These are phyloP conservation scores for Lotmaria passim DNA, from an alignment of 208 protist genomes.

Conservation along the genomic window DNA sequence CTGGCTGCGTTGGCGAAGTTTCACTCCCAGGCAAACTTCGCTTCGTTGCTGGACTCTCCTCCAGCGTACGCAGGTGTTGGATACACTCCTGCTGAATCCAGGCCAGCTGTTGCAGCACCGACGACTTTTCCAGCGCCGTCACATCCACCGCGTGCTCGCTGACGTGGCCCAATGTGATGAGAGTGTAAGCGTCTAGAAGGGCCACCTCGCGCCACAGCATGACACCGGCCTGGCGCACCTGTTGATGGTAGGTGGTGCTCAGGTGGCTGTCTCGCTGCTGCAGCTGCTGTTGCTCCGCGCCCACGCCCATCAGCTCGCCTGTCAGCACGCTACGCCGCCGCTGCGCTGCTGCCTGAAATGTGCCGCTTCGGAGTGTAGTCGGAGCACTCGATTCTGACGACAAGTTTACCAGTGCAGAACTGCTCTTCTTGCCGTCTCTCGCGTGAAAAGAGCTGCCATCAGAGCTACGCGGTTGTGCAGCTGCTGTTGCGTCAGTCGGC, in stretches of 20 bases:
- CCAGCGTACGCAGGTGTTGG: constrained; percentile 34
- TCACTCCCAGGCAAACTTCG: too few relatives aligned
- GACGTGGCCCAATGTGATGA: constrained; percentile 77
- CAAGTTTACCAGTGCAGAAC: too few relatives aligned
- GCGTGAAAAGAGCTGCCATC: neutral
- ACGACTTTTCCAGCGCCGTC: constrained; percentile 15
- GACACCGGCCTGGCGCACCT: constrained; percentile 19
- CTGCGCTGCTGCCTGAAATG: neutral
- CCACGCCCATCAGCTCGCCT: constrained; percentile 11
- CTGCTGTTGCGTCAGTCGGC: neutral
- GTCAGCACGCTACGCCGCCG: constrained; percentile 22
- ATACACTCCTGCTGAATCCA: constrained; percentile 31
- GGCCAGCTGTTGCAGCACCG: constrained; percentile 23
- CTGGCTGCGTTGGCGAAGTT: too few relatives aligned
- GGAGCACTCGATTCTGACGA: too few relatives aligned
- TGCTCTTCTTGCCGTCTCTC: neutral
- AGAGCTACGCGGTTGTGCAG: neutral
- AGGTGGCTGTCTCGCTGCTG: neutral
- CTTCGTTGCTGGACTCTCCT: neutral
- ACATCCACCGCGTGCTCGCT: constrained; percentile 64
- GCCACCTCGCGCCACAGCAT: constrained; percentile 72
- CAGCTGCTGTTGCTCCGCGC: neutral
- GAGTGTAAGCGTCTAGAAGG: constrained; percentile 76
- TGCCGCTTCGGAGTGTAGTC: neutral
- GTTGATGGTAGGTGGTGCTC: neutral